Base-by-base conservation (phyloP, 2,329 filamentous ascomycete genomes). In the Dothiorella sarmentorum region DNA sequence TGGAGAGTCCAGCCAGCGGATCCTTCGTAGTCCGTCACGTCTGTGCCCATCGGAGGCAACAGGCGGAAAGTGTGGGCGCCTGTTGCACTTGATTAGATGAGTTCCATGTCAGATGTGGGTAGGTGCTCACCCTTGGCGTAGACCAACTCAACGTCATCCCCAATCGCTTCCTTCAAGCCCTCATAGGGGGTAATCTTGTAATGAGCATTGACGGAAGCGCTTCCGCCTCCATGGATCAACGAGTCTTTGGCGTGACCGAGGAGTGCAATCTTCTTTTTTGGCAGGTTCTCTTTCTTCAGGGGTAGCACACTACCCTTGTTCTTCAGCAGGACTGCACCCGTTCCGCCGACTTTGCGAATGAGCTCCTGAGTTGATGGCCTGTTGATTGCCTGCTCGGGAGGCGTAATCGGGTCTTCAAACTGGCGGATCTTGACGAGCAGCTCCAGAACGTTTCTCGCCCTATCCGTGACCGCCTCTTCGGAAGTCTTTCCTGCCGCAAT, bases 241-340 rank as follows among this genome's bases (percentile, higher is more conserved):
- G 85, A 82, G 58, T 84, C 76, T 67, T 87, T 86, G n/a, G 84
- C 85, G 62, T 88, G 88, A 0, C 85, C 85, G 49, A 88, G 87
- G 60, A 88, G 78, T 3, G 85, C 85, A 58, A 88, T 79, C 67
- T 80, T 86, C 49, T 40, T 52, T 24, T 52, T 52, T 22, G 22
- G 13, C 33, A 52, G n/a, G 15, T 40, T 52, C 58, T 78, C 78
- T 13, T 79, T 80, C 26, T 76, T 76, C 60, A 88, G 80, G 0
- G 85, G 85, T 11, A 88, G 73, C n/a, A 86, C 71, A 2, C 68
- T 71, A 0, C 78, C 76, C 56, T 85, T 79, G 56, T 88, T 88
- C 68, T 88, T 88, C 59, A 88, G 71, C 4, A 88, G 73, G 0
- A 84, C 85, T 26, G 88, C 68, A 0, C 85, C 85, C 67, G 88